These are phyloP conservation scores for Phylloporus rhodoxanthus DNA, from an alignment of 768 basidiomycete genomes.

Conservation along the genomic window DNA sequence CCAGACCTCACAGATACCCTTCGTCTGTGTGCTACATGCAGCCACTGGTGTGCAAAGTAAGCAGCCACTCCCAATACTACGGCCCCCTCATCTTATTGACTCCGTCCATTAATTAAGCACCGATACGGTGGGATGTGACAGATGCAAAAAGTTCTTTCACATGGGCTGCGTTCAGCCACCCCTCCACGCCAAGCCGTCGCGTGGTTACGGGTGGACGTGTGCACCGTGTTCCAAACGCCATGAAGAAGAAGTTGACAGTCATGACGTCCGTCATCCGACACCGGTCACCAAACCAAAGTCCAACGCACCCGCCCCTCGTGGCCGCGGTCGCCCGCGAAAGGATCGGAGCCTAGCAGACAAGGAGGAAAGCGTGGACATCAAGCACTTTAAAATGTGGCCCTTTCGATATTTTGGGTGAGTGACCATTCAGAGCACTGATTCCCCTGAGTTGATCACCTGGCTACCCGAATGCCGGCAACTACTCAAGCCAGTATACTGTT, in stretches of 20 bases:
- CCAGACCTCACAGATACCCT: conserved; percentile 83
- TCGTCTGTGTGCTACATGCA: conserved; percentile 81
- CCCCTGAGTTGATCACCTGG: neutral
- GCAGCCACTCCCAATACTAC: conserved; percentile 23
- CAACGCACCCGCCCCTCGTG: conserved; percentile 66
- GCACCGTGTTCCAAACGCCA: conserved; percentile 85
- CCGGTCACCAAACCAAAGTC: conserved; percentile 55
- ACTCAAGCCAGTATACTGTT: conserved; percentile 72
- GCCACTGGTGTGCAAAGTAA: conserved; percentile 85
- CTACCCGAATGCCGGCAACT: conserved; percentile 12
- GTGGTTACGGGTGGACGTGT: conserved; percentile 97
- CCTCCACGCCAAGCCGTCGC: conserved; percentile 81
- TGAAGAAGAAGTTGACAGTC: conserved; percentile 79
- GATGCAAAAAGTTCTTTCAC: conserved; percentile 92
- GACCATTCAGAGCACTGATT: neutral
- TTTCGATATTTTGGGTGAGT: conserved; percentile 96
- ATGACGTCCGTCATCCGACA: conserved; percentile 57
- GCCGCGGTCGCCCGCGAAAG: conserved; percentile 73
- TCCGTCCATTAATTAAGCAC: conserved; percentile 42
- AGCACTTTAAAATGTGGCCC: conserved; percentile 87
- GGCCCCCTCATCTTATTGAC: conserved; percentile 17
- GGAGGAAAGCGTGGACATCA: conserved; percentile 71
- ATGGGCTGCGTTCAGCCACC: conserved; percentile 94
- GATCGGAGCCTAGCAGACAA: conserved; percentile 67
- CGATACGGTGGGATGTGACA: conserved; percentile 84